Conservation (phyloP, 352 stramenopile genomes). For the Phytopythium sindhum region DNA sequence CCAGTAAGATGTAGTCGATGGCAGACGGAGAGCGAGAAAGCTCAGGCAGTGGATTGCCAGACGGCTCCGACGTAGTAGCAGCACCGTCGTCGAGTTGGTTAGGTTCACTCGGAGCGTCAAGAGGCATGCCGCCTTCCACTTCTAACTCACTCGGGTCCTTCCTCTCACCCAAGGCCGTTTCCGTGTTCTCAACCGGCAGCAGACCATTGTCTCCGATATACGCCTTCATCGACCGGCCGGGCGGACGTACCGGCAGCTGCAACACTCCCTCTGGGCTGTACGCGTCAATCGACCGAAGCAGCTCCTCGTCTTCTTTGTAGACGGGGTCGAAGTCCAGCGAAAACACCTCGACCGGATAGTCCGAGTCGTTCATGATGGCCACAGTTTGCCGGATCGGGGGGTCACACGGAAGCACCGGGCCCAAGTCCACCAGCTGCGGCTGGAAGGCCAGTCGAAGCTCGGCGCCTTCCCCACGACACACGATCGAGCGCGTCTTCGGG, state of each 20-base stretch:
- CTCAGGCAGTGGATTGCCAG: no score
- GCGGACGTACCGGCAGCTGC: constrained; percentile 62
- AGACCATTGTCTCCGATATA: constrained; percentile 54
- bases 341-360: constrained; percentile 90
- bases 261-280: constrained; percentile 72
- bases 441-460: constrained; percentile 80
- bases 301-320: constrained; percentile 85
- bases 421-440: constrained; percentile 78
- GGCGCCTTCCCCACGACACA: constrained; percentile 73
- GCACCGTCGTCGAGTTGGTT: not conserved
- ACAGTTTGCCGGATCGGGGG: constrained; percentile 43
- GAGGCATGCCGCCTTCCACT: not conserved
- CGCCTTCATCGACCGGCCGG: constrained; percentile 56
- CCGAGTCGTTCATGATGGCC: constrained; percentile 85
- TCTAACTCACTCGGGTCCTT: not conserved
- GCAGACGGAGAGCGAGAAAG: constrained; percentile 10
- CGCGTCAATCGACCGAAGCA: constrained; percentile 50
- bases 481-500: constrained; percentile 71
- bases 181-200: constrained; percentile 10
- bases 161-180: not conserved
- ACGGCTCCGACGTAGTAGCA: no score
- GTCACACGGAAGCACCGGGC: constrained; percentile 82
- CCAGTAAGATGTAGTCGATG: constrained; percentile 81
- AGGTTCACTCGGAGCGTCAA: not conserved
- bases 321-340: constrained; percentile 85